These are phyloP conservation scores for Sporothrix dimorphospora DNA, from an alignment of 2,329 filamentous ascomycete genomes.

Conservation along the genomic window DNA sequence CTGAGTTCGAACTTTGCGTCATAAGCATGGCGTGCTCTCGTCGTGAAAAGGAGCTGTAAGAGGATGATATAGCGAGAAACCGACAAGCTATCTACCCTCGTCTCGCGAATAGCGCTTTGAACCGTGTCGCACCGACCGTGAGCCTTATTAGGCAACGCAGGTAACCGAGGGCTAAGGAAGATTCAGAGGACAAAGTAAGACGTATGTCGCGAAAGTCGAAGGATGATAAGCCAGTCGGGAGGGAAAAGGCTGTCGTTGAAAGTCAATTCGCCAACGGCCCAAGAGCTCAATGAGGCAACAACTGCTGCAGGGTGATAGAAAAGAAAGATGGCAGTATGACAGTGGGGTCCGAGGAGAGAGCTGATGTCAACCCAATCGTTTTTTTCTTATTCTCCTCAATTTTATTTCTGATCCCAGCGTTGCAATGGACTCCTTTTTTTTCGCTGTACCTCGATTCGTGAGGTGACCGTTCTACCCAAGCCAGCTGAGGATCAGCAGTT, in stretches of 20 bases:
- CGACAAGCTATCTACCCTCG: neutral
- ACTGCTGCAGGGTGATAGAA: neutral
- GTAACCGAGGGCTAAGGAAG: neutral
- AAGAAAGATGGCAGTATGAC: neutral
- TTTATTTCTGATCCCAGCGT: conserved; percentile 20
- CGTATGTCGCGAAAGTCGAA: conserved; percentile 6
- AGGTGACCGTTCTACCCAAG: neutral
- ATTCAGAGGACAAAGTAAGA: neutral
- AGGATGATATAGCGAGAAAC: neutral
- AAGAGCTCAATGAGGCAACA: neutral
- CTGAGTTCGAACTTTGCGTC: conserved; percentile 53
- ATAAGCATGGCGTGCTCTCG: conserved; percentile 56
- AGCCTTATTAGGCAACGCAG: conserved; percentile 11
- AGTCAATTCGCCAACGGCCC: neutral
- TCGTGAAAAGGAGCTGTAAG: conserved; percentile 18
- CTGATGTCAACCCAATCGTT: conserved; percentile 11
- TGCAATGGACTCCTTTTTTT: conserved; percentile 8
- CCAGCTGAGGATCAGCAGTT: neutral
- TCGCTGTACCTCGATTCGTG: neutral
- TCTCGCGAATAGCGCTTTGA: neutral
- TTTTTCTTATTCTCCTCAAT: conserved; percentile 14
- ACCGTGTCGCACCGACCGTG: neutral
- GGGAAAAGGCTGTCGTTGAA: neutral
- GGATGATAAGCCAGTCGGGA: neutral
- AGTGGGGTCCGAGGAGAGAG: neutral